Evolutionary conservation across 73 alveolate species (phyloP).

Genomic region (Uronychia setigera): DNA sequence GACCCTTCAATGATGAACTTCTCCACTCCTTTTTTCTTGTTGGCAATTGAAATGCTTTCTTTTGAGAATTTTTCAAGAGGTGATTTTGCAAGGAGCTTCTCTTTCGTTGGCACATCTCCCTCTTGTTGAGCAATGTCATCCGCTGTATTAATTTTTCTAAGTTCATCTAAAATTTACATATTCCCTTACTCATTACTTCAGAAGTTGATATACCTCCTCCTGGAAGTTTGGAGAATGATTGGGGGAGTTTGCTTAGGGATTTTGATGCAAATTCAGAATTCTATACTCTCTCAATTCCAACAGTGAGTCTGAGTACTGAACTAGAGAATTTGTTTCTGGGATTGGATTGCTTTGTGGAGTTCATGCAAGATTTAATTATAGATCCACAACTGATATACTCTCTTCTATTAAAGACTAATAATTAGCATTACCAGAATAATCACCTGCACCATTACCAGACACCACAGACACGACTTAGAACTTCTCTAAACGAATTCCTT

Average conservation of each 20-base stretch:
- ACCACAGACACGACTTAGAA: too few relatives aligned
- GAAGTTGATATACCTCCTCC: too few relatives aligned
- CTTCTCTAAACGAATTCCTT: too few relatives aligned
- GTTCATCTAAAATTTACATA: too few relatives aligned
- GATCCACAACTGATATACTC: too few relatives aligned
- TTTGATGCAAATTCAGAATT: neutral
- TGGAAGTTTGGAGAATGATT: neutral
- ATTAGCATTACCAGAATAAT: too few relatives aligned
- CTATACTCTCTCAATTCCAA: conserved; percentile 1
- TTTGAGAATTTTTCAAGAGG: neutral
- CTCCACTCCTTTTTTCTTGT: neutral
- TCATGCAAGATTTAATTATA: neutral
- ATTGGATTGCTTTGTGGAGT: neutral
- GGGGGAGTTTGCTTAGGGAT: neutral
- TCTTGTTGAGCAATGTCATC: too few relatives aligned
- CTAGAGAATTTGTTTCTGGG: conserved; percentile 1
- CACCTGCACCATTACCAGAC: too few relatives aligned
- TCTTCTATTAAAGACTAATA: neutral
- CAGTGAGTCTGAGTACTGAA: conserved; percentile 9
- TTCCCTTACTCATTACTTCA: too few relatives aligned
- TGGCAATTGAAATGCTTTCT: neutral
- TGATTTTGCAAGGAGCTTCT: neutral
- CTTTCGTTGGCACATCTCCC: too few relatives aligned
- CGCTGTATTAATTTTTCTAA: too few relatives aligned
- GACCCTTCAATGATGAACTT: conserved; percentile 1